These are phyloP conservation scores for Amoeboradix gromovi DNA, from an alignment of 371 early-diverging fungal genomes.

Conservation along the genomic window DNA sequence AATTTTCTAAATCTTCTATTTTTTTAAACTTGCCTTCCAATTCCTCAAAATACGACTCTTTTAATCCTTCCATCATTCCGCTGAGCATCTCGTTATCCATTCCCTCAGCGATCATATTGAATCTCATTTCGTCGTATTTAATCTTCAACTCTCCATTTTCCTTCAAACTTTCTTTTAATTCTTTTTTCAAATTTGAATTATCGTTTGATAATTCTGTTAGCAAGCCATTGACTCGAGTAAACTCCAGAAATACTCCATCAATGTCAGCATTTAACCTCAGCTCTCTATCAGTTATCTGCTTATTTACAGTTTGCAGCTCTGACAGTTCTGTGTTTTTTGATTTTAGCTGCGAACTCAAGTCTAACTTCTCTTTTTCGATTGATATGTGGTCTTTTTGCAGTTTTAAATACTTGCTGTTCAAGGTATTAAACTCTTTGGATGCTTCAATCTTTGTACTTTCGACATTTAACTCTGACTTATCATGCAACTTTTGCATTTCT, in stretches of 20 bases:
- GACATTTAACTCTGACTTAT: no score
- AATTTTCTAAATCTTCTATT: background rate
- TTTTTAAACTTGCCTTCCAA: background rate
- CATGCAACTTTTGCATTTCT: no score
- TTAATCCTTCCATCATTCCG: background rate
- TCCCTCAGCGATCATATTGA: background rate
- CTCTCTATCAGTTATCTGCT: no score
- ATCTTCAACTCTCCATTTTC: background rate
- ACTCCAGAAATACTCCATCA: background rate
- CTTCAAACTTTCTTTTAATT: background rate
- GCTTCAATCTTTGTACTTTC: no score
- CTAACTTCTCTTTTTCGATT: no score
- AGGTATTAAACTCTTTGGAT: no score
- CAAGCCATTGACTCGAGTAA: background rate
- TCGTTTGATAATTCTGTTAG: background rate
- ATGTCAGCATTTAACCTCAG: background rate
- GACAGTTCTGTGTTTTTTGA: no score
- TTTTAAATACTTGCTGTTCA: no score
- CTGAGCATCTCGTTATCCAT: background rate
- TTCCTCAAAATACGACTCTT: background rate
- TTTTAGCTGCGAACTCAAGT: no score
- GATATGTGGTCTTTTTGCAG: no score
- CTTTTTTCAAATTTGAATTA: background rate
- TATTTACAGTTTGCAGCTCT: no score
- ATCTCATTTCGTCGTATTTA: background rate